Evolutionary conservation across 2,329 filamentous ascomycete genomes (phyloP).

Genomic region (Exophiala alcalophila): DNA sequence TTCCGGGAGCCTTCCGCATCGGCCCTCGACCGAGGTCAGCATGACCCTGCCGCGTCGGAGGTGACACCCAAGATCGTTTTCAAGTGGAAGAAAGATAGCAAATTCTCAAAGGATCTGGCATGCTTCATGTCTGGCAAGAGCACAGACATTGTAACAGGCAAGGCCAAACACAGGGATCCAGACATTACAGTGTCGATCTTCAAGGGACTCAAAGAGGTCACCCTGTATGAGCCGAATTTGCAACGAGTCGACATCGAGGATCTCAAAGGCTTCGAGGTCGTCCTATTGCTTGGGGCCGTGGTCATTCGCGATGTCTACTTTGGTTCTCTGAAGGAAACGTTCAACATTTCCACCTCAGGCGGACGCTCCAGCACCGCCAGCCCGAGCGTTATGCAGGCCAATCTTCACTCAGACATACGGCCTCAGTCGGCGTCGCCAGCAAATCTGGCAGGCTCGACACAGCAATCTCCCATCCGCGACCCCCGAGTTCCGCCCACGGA

Average conservation of each 20-base stretch:
- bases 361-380: slow-evolving; percentile 30
- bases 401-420: slow-evolving; percentile 1
- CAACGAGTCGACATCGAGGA: slow-evolving; percentile 90
- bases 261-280: slow-evolving; percentile 84
- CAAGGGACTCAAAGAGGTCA: slow-evolving; percentile 70
- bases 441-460: slow-evolving; percentile 27
- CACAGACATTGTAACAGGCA: slow-evolving; percentile 58
- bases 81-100: slow-evolving; percentile 84
- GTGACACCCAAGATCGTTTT: slow-evolving; percentile 74
- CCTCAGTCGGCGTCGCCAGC: slow-evolving; percentile 23
- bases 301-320: slow-evolving; percentile 64
- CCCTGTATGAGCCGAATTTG: slow-evolving; percentile 90
- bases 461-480: slow-evolving; percentile 13
- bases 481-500: slow-evolving; percentile 44
- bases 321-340: slow-evolving; percentile 66
- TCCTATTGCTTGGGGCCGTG: slow-evolving; percentile 61
- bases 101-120: slow-evolving; percentile 80
- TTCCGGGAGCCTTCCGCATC: slow-evolving; percentile 79
- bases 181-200: slow-evolving; percentile 94
- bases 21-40: slow-evolving; percentile 69
- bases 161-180: slow-evolving; percentile 79
- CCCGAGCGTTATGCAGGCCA: slow-evolving; percentile 24
- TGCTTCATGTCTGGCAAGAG: slow-evolving; percentile 82
- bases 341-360: slow-evolving; percentile 61
- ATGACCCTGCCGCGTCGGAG: slow-evolving; percentile 55